A percentile compares a stretch with the other conserved stretches of the same genome.
These are phyloP conservation scores for Fabrea salina DNA, from an alignment of 169 alveolate species.

Conservation along the genomic window DNA sequence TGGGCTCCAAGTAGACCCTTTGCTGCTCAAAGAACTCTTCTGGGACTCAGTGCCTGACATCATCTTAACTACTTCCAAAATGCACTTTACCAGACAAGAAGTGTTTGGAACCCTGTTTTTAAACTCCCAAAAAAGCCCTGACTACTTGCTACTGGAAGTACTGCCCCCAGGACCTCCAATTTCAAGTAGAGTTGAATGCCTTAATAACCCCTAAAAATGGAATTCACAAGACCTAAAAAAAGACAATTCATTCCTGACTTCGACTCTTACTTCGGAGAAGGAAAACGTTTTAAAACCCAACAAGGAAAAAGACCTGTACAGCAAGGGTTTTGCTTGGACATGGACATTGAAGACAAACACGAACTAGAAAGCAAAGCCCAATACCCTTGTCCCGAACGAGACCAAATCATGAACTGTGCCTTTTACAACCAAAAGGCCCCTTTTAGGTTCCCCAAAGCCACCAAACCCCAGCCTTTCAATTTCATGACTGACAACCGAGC, in stretches of 20 bases:
- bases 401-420: not conserved
- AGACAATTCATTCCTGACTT: conserved; percentile 4
- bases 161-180: too few relatives aligned
- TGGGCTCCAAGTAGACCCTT: too few relatives aligned
- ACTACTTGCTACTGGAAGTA: too few relatives aligned
- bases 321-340: not conserved
- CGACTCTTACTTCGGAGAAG: conserved; percentile 1
- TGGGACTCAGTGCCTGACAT: too few relatives aligned
- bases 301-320: not conserved
- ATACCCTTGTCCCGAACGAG: not conserved
- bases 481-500: not conserved
- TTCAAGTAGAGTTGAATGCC: too few relatives aligned
- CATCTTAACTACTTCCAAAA: too few relatives aligned
- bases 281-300: not conserved
- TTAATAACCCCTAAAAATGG: too few relatives aligned
- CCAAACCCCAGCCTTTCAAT: not conserved
- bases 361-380: not conserved
- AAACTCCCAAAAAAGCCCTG: too few relatives aligned
- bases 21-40: too few relatives aligned
- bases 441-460: not conserved
- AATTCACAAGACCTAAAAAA: not conserved
- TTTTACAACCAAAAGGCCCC: not conserved
- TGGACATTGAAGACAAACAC: not conserved
- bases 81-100: too few relatives aligned
- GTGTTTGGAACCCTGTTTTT: too few relatives aligned